phyloP scores from a whole-genome alignment of 1,284 basidiomycete genomes.

The Porodaedalea pini region DNA sequence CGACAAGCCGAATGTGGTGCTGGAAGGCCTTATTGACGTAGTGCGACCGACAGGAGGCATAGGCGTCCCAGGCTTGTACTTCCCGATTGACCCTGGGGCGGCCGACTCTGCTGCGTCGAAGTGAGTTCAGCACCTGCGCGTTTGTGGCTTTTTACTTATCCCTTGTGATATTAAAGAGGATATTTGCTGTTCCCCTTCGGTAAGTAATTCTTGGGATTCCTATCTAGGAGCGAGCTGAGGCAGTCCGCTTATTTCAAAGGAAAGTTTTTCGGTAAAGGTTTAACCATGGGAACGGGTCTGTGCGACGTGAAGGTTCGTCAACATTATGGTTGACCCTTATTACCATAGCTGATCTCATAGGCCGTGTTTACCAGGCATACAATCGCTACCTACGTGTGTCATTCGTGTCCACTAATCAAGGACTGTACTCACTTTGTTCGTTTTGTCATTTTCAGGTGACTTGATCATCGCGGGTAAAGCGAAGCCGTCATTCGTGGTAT shows the following conservation, averaged over 20 bases:
- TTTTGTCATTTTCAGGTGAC: slow-evolving; percentile 27
- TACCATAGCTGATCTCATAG: too few species aligned
- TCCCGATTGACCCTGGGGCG: slow-evolving; percentile 49
- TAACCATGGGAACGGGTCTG: slow-evolving; percentile 48
- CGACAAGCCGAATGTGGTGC: slow-evolving; percentile 49
- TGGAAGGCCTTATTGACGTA: slow-evolving; percentile 47
- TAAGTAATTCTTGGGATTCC: slow-evolving; percentile 20
- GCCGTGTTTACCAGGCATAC: slow-evolving; percentile 34
- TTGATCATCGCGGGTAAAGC: slow-evolving; percentile 48
- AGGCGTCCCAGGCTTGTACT: slow-evolving; percentile 51
- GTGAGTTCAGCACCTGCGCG: slow-evolving; percentile 27
- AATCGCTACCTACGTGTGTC: slow-evolving; percentile 43
- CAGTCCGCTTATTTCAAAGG: slow-evolving; percentile 26
- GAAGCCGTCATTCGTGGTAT: slow-evolving; percentile 50
- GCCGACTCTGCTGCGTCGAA: slow-evolving; percentile 48
- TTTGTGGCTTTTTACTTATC: background rate
- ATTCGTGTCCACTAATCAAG: too few species aligned
- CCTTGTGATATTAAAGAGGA: slow-evolving; percentile 32
- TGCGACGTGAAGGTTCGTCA: slow-evolving; percentile 48
- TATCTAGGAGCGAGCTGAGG: background rate
- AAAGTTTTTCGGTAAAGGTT: slow-evolving; percentile 50
- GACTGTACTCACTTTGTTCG: too few species aligned
- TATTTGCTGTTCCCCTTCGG: slow-evolving; percentile 52
- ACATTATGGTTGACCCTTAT: background rate
- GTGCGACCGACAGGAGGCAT: slow-evolving; percentile 50